phyloP scores from a whole-genome alignment of 1,284 basidiomycete species.

The Cryptococcus jaspeensis region DNA sequence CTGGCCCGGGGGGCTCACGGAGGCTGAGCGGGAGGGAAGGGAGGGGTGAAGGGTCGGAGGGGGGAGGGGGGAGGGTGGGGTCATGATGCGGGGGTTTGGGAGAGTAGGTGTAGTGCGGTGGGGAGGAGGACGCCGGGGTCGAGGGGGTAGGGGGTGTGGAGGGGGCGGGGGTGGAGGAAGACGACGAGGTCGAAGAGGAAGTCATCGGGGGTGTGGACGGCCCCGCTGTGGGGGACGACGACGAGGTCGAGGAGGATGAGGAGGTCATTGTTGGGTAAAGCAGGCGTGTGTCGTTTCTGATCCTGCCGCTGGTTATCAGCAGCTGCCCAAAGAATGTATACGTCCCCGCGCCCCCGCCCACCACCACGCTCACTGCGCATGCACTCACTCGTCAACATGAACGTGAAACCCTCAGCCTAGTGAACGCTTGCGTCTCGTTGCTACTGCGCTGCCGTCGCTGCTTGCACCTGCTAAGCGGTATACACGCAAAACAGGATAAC shows the following conservation, averaged over 20 bases:
- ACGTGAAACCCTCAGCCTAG: too few relatives aligned
- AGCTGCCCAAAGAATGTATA: too few relatives aligned
- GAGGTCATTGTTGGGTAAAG: slow-evolving; percentile 1
- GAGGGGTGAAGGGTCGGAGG: slow-evolving; percentile 13
- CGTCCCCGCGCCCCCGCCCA: too few relatives aligned
- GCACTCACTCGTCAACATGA: too few relatives aligned
- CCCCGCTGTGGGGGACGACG: background rate
- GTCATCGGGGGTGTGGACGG: background rate
- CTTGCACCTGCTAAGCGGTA: too few relatives aligned
- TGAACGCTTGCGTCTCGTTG: too few relatives aligned
- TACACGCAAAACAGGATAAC: too few relatives aligned
- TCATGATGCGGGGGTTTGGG: slow-evolving; percentile 13
- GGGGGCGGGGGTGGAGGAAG: slow-evolving; percentile 5
- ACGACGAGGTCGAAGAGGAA: slow-evolving; percentile 4
- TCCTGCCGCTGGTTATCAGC: too few relatives aligned
- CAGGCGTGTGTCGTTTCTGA: too few relatives aligned
- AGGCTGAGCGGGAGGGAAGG: slow-evolving; percentile 18
- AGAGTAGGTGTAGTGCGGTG: slow-evolving; percentile 12
- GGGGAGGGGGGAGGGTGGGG: slow-evolving; percentile 1
- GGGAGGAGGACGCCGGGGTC: slow-evolving; percentile 5
- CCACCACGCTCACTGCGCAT: too few relatives aligned
- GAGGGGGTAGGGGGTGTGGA: slow-evolving; percentile 16
- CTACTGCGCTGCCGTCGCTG: too few relatives aligned
- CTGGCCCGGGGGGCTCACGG: slow-evolving; percentile 35
- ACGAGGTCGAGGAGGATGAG: slow-evolving; percentile 4